These are phyloP conservation scores for Margaritispora aquatica DNA, from an alignment of 495 filamentous ascomycete species.

Conservation along the genomic window DNA sequence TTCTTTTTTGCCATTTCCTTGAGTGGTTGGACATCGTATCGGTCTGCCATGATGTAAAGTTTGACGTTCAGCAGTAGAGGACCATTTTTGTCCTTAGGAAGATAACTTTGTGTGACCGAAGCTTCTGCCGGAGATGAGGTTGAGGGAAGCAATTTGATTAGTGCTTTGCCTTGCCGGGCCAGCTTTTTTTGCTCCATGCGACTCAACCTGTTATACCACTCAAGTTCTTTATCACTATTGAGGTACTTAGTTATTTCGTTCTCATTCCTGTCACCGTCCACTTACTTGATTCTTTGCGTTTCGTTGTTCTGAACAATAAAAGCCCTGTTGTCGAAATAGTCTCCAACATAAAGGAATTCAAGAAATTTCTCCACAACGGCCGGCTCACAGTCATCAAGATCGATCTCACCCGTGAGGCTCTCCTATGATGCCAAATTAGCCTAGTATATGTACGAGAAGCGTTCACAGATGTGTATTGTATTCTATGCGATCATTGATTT, in stretches of 20 bases:
- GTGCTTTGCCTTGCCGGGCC: too few species aligned
- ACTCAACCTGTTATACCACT: too few species aligned
- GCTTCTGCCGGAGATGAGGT: too few species aligned
- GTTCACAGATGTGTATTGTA: background rate
- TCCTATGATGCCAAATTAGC: constrained; percentile 1
- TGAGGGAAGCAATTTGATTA: too few species aligned
- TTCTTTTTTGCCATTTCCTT: background rate
- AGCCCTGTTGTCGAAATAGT: background rate
- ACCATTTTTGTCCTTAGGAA: background rate
- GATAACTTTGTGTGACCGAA: background rate
- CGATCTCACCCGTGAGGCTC: background rate
- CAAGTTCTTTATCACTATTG: too few species aligned
- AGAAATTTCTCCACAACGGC: background rate
- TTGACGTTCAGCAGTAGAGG: constrained; percentile 5
- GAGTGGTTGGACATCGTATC: constrained; percentile 6
- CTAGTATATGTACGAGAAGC: too few species aligned
- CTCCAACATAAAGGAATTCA: background rate
- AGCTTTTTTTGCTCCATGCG: too few species aligned
- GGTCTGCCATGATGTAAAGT: constrained; percentile 6
- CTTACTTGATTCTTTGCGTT: too few species aligned
- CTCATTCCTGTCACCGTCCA: too few species aligned
- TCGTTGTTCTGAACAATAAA: too few species aligned
- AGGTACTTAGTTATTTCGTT: too few species aligned
- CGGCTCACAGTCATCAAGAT: constrained; percentile 4
- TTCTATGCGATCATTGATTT: background rate